Base-by-base conservation (phyloP, 1,284 basidiomycete genomes). In the Marasmius tenuissimus region DNA sequence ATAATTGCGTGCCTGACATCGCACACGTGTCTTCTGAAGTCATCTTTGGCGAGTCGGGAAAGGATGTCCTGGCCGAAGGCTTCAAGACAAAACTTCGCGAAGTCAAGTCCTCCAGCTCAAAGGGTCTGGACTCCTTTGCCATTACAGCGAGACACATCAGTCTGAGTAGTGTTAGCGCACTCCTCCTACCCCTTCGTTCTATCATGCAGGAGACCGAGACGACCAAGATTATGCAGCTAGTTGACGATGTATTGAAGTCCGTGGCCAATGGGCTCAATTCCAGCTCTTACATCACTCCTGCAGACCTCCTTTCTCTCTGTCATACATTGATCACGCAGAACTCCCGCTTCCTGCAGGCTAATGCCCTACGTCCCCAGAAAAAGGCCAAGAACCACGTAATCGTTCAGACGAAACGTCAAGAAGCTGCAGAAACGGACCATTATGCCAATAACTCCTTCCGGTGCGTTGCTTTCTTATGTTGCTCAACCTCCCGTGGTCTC, bases 41-140 rank as follows among this genome's bases (percentile, higher is more conserved):
- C 61, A 85, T 98, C 58, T 98, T 98, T 71, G 97, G 97, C 14
- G 89, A 94, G 70, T 96, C 95, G 0, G 93, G 92, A 10, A 94
- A 94, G 72, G 95, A 98, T 70, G 91, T 93, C 0, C 87, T 90
- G 57, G 84, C 90, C 3, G 94, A 97, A 67, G 96, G 92, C 33
- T 97, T 96, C 86, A 94, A 91, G 79, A 97, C 95, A 16, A 97
- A 94, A 76, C 92, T 95, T 87, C 85, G 91, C 22, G 96, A 98
- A 76, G 96, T 96, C 20, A 85, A 89, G 47, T 82, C 86, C 3
- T 93, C 94, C 7, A 81, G 86, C 1, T 88, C 91, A 16, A 90
- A 90, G 70, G 93, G 90, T 4, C 78, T 96, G 51, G 94, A 98
- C 72, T 89, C 92, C 0, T 94, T 97, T 70, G 85, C 88, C 27